These are phyloP conservation scores for Tremella fuciformis DNA, from an alignment of 768 basidiomycete genomes.

Conservation along the genomic window DNA sequence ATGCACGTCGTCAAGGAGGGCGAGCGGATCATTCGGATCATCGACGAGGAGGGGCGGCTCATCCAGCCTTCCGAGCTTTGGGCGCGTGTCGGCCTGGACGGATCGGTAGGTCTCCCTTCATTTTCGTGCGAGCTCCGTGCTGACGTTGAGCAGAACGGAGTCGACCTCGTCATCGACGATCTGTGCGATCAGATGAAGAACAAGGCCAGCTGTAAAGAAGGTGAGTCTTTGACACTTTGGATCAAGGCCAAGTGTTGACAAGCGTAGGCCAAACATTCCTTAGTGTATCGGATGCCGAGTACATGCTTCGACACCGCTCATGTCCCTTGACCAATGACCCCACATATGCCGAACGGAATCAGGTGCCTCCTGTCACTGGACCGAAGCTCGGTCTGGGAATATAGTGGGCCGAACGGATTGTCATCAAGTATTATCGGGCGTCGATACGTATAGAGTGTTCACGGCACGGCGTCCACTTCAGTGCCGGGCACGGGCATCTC, in stretches of 20 bases:
- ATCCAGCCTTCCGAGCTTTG: slow-evolving; percentile 43
- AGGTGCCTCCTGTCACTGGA: no score
- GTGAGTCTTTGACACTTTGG: slow-evolving; percentile 21
- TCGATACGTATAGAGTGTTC: no score
- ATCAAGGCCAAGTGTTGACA: background rate
- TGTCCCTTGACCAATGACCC: no score
- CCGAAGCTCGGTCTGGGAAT: no score
- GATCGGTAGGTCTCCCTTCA: slow-evolving; percentile 26
- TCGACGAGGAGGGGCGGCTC: slow-evolving; percentile 31
- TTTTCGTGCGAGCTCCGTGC: background rate
- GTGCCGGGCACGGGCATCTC: no score
- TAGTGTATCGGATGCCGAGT: slow-evolving; percentile 1
- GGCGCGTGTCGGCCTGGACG: slow-evolving; percentile 29
- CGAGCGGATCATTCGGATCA: slow-evolving; percentile 27
- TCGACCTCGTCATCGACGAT: slow-evolving; percentile 47
- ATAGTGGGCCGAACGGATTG: no score
- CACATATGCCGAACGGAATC: no score
- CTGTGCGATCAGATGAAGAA: slow-evolving; percentile 46
- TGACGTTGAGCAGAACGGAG: slow-evolving; percentile 17
- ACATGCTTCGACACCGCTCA: background rate
- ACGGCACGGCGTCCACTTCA: no score
- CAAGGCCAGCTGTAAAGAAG: slow-evolving; percentile 45
- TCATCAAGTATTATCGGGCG: no score
- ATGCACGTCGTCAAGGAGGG: slow-evolving; percentile 7
- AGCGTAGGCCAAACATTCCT: slow-evolving; percentile 4